Percentiles rank a stretch among this genome's conserved stretches.
Conservation (phyloP, 1,284 basidiomycete genomes). For the Irpex sp. region DNA sequence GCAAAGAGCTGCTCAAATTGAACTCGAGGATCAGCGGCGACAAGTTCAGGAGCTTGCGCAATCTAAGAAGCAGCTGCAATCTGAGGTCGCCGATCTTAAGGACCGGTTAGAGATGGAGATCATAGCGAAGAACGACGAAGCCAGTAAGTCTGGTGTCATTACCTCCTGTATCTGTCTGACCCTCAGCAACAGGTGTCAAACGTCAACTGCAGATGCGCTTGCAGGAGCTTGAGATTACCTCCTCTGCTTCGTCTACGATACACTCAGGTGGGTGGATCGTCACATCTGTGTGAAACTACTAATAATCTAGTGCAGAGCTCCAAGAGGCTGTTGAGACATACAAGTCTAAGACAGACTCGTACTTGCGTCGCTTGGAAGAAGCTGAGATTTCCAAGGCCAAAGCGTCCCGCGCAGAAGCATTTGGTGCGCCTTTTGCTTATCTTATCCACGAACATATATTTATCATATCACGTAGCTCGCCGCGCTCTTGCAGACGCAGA, state of each 20-base stretch:
- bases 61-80: constrained; percentile 54
- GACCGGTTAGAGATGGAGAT: constrained; percentile 54
- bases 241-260: constrained; percentile 55
- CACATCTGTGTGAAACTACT: background rate
- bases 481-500: constrained; percentile 62
- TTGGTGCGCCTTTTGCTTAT: constrained; percentile 37
- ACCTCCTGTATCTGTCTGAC: background rate
- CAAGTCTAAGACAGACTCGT: constrained; percentile 59
- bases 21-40: constrained; percentile 58
- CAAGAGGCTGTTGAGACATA: constrained; percentile 62
- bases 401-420: constrained; percentile 59
- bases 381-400: constrained; percentile 68
- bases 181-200: constrained; percentile 42
- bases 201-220: constrained; percentile 57
- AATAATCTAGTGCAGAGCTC: constrained; percentile 40
- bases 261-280: constrained; percentile 44
- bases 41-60: constrained; percentile 58
- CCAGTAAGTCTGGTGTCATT: constrained; percentile 36
- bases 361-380: constrained; percentile 62
- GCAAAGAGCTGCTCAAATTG: constrained; percentile 60
- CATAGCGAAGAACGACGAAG: constrained; percentile 53
- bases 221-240: constrained; percentile 66
- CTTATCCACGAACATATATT: background rate
- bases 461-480: constrained; percentile 38
- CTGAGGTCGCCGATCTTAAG: constrained; percentile 51